Conservation (phyloP, 176 grass and related monocot species). For the Chrysopogon serrulatus region DNA sequence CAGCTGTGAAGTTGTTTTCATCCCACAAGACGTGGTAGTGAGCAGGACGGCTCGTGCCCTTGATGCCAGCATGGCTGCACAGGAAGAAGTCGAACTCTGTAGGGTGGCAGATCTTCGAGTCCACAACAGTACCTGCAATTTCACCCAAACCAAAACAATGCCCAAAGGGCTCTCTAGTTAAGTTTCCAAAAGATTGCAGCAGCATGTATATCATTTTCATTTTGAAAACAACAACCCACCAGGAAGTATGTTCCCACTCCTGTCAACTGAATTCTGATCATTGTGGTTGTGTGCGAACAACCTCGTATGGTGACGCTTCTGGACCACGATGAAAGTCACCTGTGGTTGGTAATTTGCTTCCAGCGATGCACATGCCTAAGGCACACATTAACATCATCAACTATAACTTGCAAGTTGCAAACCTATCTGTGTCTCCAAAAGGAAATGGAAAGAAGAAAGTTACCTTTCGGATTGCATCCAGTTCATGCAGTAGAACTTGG, state of each 20-base stretch:
- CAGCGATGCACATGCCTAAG: slow-evolving; percentile 78
- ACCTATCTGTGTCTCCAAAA: neutral
- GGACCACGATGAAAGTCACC: slow-evolving; percentile 83
- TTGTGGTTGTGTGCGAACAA: slow-evolving; percentile 85
- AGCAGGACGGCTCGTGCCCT: slow-evolving; percentile 91
- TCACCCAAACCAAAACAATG: neutral
- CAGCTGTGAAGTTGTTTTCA: slow-evolving; percentile 90
- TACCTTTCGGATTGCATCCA: slow-evolving; percentile 86
- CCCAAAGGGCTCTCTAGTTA: neutral
- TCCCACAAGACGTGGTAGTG: slow-evolving; percentile 98
- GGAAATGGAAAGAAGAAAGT: neutral
- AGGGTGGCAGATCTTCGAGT: slow-evolving; percentile 89
- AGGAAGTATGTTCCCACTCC: slow-evolving; percentile 87
- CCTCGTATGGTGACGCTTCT: slow-evolving; percentile 92
- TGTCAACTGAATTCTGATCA: slow-evolving; percentile 48
- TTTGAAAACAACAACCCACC: slow-evolving; percentile 23
- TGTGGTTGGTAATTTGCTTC: slow-evolving; percentile 79
- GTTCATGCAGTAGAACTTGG: slow-evolving; percentile 79
- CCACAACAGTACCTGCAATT: slow-evolving; percentile 77
- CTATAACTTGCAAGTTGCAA: neutral
- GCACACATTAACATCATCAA: neutral
- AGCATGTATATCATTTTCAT: neutral
- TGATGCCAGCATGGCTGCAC: slow-evolving; percentile 94
- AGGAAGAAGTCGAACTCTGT: slow-evolving; percentile 93
- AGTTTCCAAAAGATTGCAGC: neutral